Evolutionary conservation across 2,329 filamentous ascomycete species (phyloP).

Genomic region (Neofusicoccum kwambonambiense): DNA sequence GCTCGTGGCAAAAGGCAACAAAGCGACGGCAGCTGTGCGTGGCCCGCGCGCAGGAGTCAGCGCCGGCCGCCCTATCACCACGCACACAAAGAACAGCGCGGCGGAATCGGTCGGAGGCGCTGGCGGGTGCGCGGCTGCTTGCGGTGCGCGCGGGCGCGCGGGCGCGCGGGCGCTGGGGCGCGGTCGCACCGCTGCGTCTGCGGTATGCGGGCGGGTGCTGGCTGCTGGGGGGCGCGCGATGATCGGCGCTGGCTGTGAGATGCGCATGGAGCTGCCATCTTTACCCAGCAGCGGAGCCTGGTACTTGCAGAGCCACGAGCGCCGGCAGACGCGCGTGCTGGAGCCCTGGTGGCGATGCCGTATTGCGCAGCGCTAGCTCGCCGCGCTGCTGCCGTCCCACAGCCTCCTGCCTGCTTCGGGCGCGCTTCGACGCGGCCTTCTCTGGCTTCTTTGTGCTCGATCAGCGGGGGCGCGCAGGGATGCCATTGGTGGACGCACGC

Average conservation of each 20-base stretch:
- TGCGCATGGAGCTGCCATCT: not conserved
- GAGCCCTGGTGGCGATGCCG: constrained; percentile 3
- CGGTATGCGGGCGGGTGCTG: not conserved
- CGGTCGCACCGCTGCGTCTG: not conserved
- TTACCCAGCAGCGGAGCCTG: not conserved
- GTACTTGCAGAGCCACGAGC: constrained; percentile 3
- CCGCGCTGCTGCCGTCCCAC: constrained; percentile 3
- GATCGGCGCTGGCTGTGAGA: constrained; percentile 12
- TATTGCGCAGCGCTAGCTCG: not conserved
- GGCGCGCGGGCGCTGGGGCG: not conserved
- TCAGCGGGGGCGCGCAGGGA: constrained; percentile 5
- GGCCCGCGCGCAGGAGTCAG: constrained; percentile 7
- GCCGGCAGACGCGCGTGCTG: constrained; percentile 13
- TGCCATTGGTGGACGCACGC: constrained; percentile 2
- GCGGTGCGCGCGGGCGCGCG: not conserved
- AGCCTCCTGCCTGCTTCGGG: constrained; percentile 15
- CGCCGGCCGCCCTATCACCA: constrained; percentile 9
- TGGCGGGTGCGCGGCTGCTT: constrained; percentile 6
- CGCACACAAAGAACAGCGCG: not conserved
- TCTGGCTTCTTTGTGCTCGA: constrained; percentile 15
- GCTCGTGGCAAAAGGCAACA: constrained; percentile 13
- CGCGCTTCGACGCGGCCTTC: constrained; percentile 14
- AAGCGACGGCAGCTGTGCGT: not conserved
- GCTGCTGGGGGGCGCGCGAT: not conserved
- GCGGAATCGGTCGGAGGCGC: not conserved